A percentile compares a stretch with the other conserved stretches of the same genome.
Evolutionary conservation across 176 grass and related monocot species (phyloP).

Genomic region (Zea mays): Zm-B73-REFERENCE-NAM-5.0 NC_050097.1:156035501-156036000

Average conservation of each 20-base stretch:
- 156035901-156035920: neutral
- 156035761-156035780: conserved; percentile 1
- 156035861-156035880: neutral
- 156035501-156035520: conserved; percentile 60
- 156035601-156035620: conserved; percentile 47
- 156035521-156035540: conserved; percentile 66
- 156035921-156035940: neutral
- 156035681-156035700: conserved; percentile 63
- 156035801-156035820: conserved; percentile 7
- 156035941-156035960: neutral
- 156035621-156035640: conserved; percentile 43
- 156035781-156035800: conserved; percentile 5
- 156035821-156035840: neutral
- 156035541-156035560: conserved; percentile 68
- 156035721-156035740: neutral
- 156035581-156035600: conserved; percentile 56
- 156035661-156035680: conserved; percentile 51
- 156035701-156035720: conserved; percentile 53
- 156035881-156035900: neutral
- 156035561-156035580: conserved; percentile 62
- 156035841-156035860: conserved; percentile 12
- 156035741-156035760: conserved; percentile 21
- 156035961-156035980: neutral
- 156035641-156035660: conserved; percentile 43
- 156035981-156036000: conserved; percentile 7